Percentiles rank a stretch among this genome's conserved stretches.
Evolutionary conservation across 495 filamentous ascomycete genomes (phyloP).

Genomic region (Articulospora tetracladia): DNA sequence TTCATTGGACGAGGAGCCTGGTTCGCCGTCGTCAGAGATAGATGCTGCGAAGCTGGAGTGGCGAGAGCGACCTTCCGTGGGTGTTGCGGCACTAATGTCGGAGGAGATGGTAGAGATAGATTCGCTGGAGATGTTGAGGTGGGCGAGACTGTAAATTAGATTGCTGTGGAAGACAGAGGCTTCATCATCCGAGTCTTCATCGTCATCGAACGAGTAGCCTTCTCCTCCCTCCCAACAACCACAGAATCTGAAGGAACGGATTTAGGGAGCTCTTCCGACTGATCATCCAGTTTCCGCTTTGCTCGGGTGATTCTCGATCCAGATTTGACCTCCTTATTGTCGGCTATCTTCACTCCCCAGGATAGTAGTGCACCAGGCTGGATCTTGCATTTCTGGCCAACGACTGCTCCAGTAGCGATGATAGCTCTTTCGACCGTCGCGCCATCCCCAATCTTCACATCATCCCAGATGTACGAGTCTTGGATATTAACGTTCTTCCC

Average conservation of each 20-base stretch:
- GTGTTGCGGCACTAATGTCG: slow-evolving; percentile 32
- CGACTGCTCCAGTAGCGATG: slow-evolving; percentile 61
- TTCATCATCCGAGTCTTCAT: slow-evolving; percentile 47
- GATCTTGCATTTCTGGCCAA: slow-evolving; percentile 69
- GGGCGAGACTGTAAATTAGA: slow-evolving; percentile 64
- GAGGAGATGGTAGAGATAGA: slow-evolving; percentile 66
- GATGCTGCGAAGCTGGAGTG: slow-evolving; percentile 43
- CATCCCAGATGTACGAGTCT: slow-evolving; percentile 88
- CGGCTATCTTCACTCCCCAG: slow-evolving; percentile 67
- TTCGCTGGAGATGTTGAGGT: slow-evolving; percentile 65
- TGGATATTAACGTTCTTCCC: slow-evolving; percentile 77
- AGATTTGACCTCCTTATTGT: slow-evolving; percentile 46
- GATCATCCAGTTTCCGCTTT: slow-evolving; percentile 39
- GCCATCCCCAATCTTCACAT: slow-evolving; percentile 69
- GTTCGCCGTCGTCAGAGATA: slow-evolving; percentile 38
- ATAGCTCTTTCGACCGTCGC: slow-evolving; percentile 68
- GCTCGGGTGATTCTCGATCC: slow-evolving; percentile 53
- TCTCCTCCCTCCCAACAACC: slow-evolving; percentile 57
- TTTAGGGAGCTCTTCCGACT: slow-evolving; percentile 14
- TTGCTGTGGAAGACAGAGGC: slow-evolving; percentile 32
- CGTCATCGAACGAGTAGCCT: slow-evolving; percentile 40
- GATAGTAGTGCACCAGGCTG: slow-evolving; percentile 75
- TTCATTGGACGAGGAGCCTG: slow-evolving; percentile 38
- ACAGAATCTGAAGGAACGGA: slow-evolving; percentile 46
- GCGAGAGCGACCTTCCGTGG: slow-evolving; percentile 33